phyloP scores from a whole-genome alignment of 257 asterid species.

The Plectranthus barbatus region DNA sequence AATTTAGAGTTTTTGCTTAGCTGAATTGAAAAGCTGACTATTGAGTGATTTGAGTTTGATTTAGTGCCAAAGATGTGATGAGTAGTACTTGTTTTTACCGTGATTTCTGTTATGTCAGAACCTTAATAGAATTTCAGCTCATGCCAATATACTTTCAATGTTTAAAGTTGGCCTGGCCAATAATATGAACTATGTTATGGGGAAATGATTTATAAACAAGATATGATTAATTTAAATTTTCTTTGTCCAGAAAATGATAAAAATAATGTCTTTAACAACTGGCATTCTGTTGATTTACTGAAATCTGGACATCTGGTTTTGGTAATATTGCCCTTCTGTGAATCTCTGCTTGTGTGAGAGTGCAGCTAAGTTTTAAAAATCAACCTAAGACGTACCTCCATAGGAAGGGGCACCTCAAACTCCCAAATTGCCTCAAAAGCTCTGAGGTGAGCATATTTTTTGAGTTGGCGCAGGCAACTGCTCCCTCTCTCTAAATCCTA shows the following conservation, averaged over 20 bases:
- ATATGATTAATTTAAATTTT: not conserved
- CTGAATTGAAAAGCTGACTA: too few species aligned
- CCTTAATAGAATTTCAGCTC: not conserved
- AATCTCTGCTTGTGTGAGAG: not conserved
- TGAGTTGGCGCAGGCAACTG: too few species aligned
- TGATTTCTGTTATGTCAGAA: not conserved
- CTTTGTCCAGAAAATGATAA: not conserved
- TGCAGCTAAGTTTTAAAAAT: too few species aligned
- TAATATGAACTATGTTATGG: not conserved
- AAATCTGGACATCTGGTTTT: not conserved
- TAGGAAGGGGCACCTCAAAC: too few species aligned
- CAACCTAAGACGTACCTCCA: too few species aligned
- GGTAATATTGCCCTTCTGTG: not conserved
- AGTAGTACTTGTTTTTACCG: not conserved
- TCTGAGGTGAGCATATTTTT: too few species aligned
- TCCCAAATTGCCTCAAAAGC: too few species aligned
- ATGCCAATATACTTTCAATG: not conserved
- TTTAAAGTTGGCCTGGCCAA: not conserved
- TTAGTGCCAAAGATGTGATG: not conserved
- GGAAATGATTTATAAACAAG: not conserved
- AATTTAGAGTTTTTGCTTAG: not conserved
- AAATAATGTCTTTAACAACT: not conserved
- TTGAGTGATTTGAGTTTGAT: not conserved
- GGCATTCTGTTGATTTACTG: not conserved
- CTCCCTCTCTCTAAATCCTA: too few species aligned